Evolutionary conservation across 75 land plant genomes (phyloP), one percentile per base, ranked within the genome.

Genomic region (Pseudotsuga menziesii): DNA sequence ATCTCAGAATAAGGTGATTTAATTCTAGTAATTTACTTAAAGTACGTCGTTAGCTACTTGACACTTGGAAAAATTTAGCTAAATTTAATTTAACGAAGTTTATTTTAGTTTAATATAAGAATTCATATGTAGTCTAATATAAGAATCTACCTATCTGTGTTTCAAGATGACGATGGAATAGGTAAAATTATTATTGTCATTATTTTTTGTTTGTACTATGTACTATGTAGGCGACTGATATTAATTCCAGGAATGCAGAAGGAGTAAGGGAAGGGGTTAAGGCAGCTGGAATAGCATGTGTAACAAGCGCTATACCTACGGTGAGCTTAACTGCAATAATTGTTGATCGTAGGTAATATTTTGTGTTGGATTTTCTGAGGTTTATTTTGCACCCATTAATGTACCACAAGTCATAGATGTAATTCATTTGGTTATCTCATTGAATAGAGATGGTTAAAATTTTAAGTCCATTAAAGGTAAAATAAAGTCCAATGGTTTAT

Each of bases 191-290:
- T 48, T 44, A 44, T 44, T 44, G 8, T 44, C 52, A 44, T 44
- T 44, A 44, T 44, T 48, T 9, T 48, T 9, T 48, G 54, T 48
- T 48, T 48, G 32, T 29, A 29, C 32, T 29, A 0, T 48, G 32
- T 29, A 29, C 32, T 29, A 0, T 29, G 54, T 48, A 48, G 54
- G 54, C 54, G 54, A 48, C 54, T 48, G 54, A 48, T 48, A 48
- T 2, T 48, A 48, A 48, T 48, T 9, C 12, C 54, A 9, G 54
- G 54, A 48, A 9, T 76, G 79, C 85, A 94, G 97, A 88, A 41
- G 97, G 90, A 20, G 86, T 88, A 64, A 80, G 76, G 76, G 85
- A 78, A 15, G 97, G 94, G 69, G 48, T 81, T 62, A 94, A 90
- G 82, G 87, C 90, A 12, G 97, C 90, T 66, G 76, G 82, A 16